Evolutionary conservation across 2,329 filamentous ascomycete genomes (phyloP).

Genomic region (Coniochaeta sp.): DNA sequence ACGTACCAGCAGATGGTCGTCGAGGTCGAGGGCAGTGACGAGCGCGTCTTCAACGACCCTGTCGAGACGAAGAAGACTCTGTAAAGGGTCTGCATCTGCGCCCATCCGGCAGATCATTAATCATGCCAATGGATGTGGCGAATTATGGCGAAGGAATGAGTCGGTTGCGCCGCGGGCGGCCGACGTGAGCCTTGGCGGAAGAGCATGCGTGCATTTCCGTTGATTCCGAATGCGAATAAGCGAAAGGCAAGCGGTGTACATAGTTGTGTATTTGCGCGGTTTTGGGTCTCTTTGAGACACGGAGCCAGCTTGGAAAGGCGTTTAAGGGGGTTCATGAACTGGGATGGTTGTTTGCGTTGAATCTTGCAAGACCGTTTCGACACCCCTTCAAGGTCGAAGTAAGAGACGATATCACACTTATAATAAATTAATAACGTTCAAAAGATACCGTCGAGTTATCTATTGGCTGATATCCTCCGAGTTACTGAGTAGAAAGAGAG

Average conservation of each 20-base stretch:
- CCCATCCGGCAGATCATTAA: background rate
- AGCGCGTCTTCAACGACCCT: conserved; percentile 35
- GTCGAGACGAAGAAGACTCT: conserved; percentile 39
- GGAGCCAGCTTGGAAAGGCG: background rate
- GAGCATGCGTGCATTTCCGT: too few species aligned
- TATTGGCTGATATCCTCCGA: too few species aligned
- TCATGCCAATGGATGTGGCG: too few species aligned
- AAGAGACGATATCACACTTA: background rate
- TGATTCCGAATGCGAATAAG: too few species aligned
- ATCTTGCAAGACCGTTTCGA: background rate
- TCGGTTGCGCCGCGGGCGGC: too few species aligned
- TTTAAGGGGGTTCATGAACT: background rate
- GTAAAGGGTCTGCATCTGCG: conserved; percentile 13
- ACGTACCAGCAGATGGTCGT: conserved; percentile 72
- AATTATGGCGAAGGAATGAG: too few species aligned
- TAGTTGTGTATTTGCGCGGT: background rate
- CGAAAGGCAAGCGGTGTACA: background rate
- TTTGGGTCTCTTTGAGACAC: background rate
- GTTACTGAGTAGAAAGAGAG: too few species aligned
- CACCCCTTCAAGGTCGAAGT: background rate
- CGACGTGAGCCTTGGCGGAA: too few species aligned
- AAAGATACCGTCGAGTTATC: too few species aligned
- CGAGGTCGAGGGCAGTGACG: conserved; percentile 57
- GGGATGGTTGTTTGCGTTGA: background rate
- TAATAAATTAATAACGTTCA: background rate